These are phyloP conservation scores for Penicillium italicum DNA, from an alignment of 2,329 filamentous ascomycete genomes.

Conservation along the genomic window DNA sequence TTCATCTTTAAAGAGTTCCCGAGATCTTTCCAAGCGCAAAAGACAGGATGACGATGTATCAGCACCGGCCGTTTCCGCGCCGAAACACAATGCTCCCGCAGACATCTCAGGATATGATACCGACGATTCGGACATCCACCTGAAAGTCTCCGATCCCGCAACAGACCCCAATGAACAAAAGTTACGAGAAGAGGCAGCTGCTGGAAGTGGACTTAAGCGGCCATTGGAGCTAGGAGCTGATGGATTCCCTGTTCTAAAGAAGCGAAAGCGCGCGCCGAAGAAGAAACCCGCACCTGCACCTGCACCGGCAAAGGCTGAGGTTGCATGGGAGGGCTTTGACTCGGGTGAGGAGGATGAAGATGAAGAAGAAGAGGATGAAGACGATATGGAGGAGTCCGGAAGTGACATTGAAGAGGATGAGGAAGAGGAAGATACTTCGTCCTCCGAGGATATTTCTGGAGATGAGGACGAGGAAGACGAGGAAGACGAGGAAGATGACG, in stretches of 20 bases:
- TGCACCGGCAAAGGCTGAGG: conserved; percentile 32
- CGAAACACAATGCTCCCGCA: conserved; percentile 25
- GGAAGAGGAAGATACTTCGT: conserved; percentile 27
- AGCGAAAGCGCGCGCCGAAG: conserved; percentile 67
- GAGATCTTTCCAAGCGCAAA: conserved; percentile 67
- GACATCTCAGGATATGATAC: conserved; percentile 34
- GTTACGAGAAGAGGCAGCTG: conserved; percentile 46
- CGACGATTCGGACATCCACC: conserved; percentile 33
- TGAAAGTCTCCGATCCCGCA: conserved; percentile 20
- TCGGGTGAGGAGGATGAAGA: conserved; percentile 39
- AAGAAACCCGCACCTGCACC: conserved; percentile 34
- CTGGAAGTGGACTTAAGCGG: conserved; percentile 78
- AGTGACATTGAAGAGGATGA: conserved; percentile 28
- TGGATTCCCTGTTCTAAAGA: conserved; percentile 77
- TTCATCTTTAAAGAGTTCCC: conserved; percentile 72
- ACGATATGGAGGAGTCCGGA: conserved; percentile 17
- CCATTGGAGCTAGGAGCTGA: conserved; percentile 76
- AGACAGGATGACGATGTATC: conserved; percentile 55
- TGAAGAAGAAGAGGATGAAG: conserved; percentile 28
- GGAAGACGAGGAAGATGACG: conserved; percentile 24
- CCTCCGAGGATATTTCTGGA: conserved; percentile 2
- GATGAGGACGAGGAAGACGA: conserved; percentile 21
- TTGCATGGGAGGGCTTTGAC: conserved; percentile 47
- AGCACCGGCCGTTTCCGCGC: conserved; percentile 10
- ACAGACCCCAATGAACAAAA: conserved; percentile 33